A percentile compares a stretch with the other conserved stretches of the same genome.
Conservation (phyloP, 2,329 filamentous ascomycete species). For the Escovopsis sp. region DNA sequence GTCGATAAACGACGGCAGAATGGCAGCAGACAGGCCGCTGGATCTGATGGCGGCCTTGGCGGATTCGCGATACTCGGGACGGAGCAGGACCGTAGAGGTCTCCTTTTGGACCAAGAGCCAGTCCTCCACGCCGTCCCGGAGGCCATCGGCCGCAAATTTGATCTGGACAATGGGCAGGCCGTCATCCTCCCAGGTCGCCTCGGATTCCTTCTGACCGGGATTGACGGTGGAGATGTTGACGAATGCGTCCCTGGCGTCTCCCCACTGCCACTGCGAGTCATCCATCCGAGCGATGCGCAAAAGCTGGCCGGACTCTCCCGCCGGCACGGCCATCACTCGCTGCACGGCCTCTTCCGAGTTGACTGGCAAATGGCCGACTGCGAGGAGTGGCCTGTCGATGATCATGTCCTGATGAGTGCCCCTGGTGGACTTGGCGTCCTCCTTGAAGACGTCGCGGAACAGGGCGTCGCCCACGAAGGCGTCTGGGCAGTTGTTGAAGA, state of each 20-base stretch:
- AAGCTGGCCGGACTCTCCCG: slow-evolving; percentile 43
- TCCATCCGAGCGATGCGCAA: slow-evolving; percentile 39
- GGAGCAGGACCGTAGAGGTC: slow-evolving; percentile 35
- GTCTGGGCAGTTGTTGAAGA: slow-evolving; percentile 36
- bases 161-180: slow-evolving; percentile 34
- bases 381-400: slow-evolving; percentile 27
- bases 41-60: slow-evolving; percentile 1
- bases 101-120: slow-evolving; percentile 42
- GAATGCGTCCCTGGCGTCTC: slow-evolving; percentile 25
- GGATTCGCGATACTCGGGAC: slow-evolving; percentile 30
- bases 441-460: slow-evolving; percentile 18
- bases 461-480: slow-evolving; percentile 26
- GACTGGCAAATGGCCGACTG: slow-evolving; percentile 37
- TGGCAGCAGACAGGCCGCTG: slow-evolving; percentile 5
- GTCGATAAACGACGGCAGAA: slow-evolving; percentile 35
- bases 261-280: slow-evolving; percentile 41
- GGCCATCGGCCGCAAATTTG: slow-evolving; percentile 30
- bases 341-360: slow-evolving; percentile 11
- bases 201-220: slow-evolving; percentile 27
- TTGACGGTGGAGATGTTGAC: slow-evolving; percentile 33
- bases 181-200: slow-evolving; percentile 39
- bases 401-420: slow-evolving; percentile 11
- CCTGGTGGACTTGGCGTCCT: slow-evolving; percentile 21
- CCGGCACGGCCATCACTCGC: slow-evolving; percentile 30
- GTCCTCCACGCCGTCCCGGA: slow-evolving; percentile 22